phyloP scores from a whole-genome alignment of 257 asterid genomes.

The Solanum pennellii region DNA sequence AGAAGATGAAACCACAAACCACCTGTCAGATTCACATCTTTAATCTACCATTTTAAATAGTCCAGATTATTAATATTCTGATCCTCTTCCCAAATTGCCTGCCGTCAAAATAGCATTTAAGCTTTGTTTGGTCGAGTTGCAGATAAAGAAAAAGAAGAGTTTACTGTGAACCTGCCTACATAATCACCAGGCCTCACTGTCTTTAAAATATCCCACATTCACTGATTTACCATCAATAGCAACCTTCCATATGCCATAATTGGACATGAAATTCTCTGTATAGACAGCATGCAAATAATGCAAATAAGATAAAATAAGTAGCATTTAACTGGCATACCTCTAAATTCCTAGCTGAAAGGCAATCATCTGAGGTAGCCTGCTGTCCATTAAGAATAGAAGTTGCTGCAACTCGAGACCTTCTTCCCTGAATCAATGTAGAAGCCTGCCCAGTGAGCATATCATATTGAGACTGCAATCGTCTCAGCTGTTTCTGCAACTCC shows the following conservation, averaged over 20 bases:
- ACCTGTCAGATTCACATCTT: not conserved
- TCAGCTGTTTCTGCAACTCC: slow-evolving; percentile 93
- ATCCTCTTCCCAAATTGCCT: not conserved
- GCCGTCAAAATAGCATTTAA: not conserved
- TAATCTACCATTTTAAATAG: not conserved
- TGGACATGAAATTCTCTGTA: not conserved
- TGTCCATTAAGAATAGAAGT: slow-evolving; percentile 84
- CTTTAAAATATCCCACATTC: not conserved
- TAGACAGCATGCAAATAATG: not conserved
- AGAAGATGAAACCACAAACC: not conserved
- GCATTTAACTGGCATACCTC: slow-evolving; percentile 40
- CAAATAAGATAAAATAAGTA: not conserved
- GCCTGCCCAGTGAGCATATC: slow-evolving; percentile 90
- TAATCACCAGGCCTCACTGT: not conserved
- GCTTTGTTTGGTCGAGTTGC: not conserved
- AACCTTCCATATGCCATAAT: not conserved
- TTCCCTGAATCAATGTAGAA: slow-evolving; percentile 85
- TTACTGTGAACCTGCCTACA: not conserved
- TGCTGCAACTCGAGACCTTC: slow-evolving; percentile 90
- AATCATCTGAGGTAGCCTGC: slow-evolving; percentile 61
- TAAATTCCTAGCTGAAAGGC: slow-evolving; percentile 85
- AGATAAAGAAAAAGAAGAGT: not conserved
- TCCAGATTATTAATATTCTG: not conserved
- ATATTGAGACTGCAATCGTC: slow-evolving; percentile 63
- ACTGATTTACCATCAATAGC: not conserved